Conservation (phyloP, 345 rosid genomes). For the Mercurialis annua region DNA sequence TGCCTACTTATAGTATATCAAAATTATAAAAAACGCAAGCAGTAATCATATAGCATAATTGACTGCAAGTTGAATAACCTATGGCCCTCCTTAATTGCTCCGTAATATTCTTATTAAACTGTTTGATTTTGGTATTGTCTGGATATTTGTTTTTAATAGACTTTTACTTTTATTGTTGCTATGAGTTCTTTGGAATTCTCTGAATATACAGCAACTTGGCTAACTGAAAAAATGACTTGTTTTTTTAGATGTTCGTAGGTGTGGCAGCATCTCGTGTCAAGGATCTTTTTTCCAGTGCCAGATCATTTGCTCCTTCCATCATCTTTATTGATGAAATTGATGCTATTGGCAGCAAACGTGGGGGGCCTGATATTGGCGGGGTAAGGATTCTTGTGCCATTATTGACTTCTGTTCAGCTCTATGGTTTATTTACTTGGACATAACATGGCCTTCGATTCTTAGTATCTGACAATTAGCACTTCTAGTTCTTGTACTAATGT, state of each 20-base stretch:
- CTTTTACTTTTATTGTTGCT: background rate
- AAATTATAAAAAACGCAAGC: background rate
- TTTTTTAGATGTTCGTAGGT: slow-evolving; percentile 90
- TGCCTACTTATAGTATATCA: background rate
- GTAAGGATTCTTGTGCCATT: slow-evolving; percentile 40
- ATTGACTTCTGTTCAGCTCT: background rate
- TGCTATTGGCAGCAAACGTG: slow-evolving; percentile 98
- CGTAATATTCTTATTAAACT: too few species aligned
- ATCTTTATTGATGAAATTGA: slow-evolving; percentile 97
- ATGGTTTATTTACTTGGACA: background rate
- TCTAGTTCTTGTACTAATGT: too few species aligned
- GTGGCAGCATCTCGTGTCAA: slow-evolving; percentile 99
- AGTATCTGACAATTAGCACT: too few species aligned
- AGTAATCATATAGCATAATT: too few species aligned
- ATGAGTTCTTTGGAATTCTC: background rate
- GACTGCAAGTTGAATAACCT: too few species aligned
- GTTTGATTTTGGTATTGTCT: slow-evolving; percentile 1
- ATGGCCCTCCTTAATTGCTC: too few species aligned
- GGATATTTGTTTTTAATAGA: background rate
- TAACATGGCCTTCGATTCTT: too few species aligned
- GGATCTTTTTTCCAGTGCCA: slow-evolving; percentile 88
- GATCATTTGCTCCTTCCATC: slow-evolving; percentile 91
- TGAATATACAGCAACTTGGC: slow-evolving; percentile 16
- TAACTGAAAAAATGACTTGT: slow-evolving; percentile 15
- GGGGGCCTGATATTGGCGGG: slow-evolving; percentile 98